Percentiles rank a stretch among this genome's conserved stretches.
Conservation (phyloP, 495 filamentous ascomycete genomes). For the Aspergillus funiculosus region DNA sequence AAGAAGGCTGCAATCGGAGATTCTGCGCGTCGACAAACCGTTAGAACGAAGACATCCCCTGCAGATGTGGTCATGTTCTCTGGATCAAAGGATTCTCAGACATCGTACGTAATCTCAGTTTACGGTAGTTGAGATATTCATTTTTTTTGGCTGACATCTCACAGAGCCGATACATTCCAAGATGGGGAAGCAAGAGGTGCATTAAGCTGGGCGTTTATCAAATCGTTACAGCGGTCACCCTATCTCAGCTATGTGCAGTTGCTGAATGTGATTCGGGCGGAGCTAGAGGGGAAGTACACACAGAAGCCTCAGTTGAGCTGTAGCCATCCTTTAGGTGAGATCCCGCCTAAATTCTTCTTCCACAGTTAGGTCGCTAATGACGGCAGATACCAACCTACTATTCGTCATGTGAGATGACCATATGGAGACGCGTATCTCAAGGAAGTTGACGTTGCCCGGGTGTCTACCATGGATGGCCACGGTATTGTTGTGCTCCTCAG, state of each 20-base stretch:
- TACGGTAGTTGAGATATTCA: background rate
- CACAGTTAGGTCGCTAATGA: constrained; percentile 16
- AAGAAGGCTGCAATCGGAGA: constrained; percentile 85
- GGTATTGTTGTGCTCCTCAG: too few relatives aligned
- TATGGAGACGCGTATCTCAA: background rate
- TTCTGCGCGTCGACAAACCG: constrained; percentile 66
- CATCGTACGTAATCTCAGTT: constrained; percentile 37
- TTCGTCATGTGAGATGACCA: constrained; percentile 38
- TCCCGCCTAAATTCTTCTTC: too few relatives aligned
- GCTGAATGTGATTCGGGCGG: constrained; percentile 87
- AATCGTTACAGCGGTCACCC: constrained; percentile 83
- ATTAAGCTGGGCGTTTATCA: constrained; percentile 96
- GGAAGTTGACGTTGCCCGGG: too few relatives aligned
- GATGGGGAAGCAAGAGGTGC: constrained; percentile 86
- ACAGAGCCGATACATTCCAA: constrained; percentile 42
- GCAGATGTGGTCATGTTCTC: constrained; percentile 98
- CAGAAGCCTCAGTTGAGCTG: constrained; percentile 98
- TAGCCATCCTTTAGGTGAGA: constrained; percentile 90
- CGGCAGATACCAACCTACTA: constrained; percentile 36
- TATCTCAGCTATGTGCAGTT: constrained; percentile 95
- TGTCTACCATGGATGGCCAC: too few relatives aligned
- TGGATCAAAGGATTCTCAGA: constrained; percentile 94
- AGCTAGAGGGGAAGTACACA: constrained; percentile 82
- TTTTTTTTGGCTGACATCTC: constrained; percentile 2
- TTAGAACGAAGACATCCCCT: constrained; percentile 85